Base-by-base conservation (phyloP, 768 basidiomycete genomes). In the Lenzites betulinus region DNA sequence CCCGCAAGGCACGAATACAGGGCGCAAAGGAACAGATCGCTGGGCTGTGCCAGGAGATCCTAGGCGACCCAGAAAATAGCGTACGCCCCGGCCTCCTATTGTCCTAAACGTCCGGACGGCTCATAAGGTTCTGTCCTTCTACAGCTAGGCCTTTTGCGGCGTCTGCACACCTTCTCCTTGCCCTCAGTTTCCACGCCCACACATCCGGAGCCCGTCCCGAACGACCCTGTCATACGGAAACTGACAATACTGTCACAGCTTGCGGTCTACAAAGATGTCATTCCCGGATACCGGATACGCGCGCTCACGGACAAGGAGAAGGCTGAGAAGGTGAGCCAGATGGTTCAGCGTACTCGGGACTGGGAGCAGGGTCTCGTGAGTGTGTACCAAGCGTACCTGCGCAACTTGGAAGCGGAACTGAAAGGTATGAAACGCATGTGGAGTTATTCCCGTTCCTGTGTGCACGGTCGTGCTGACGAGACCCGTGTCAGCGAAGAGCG, bases 281-380 rank as follows among this genome's bases (percentile, higher is more conserved):
- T 98, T 42, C 97, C 97, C 25, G 93, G 93, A 3, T 99, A 98
- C 74, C 89, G 95, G 61, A 96, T 99, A 71, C 93, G 97, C 54
- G 76, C 87, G 18, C 79, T 98, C 44, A 95, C 93, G 7, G 96
- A 94, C 51, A 84, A 84, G 65, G 97, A 99, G 75, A 93, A 91
- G 73, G 78, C 86, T 3, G 93, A 95, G 74, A 97, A 96, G 76
- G 93, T 97, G 65, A 86, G 93, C 72, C 96, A 98, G 75, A 87
- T 92, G 78, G 95, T 99, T 8, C 81, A 88, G 18, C 83, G 86
- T 25, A 89, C 90, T 65, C 84, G 97, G 64, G 97, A 98, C 69
- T 98, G 90, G 84, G 97, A 99, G 71, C 94, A 98, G 73, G 92
- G 95, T 25, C 79, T 99, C 56, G 89, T 98, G 35, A 75, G 80